Percentiles rank a stretch among this genome's conserved stretches.
phyloP scores from a whole-genome alignment of 2,329 filamentous ascomycete genomes.

The Akanthomyces uredinophilus region DNA sequence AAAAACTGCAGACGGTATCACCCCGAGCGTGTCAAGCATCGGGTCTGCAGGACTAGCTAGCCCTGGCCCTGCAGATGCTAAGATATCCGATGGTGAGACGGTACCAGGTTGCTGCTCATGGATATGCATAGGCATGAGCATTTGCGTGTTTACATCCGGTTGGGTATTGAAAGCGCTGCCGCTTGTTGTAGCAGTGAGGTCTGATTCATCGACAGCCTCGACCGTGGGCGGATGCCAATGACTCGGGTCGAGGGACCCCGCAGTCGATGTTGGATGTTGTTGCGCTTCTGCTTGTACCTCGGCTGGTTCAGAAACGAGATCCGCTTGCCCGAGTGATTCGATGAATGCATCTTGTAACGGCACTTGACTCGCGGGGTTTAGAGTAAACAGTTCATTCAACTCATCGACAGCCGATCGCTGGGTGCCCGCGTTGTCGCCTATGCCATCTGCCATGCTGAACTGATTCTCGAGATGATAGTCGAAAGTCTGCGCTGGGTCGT shows the following conservation, averaged over 20 bases:
- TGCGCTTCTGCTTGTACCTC: neutral
- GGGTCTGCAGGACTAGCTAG: neutral
- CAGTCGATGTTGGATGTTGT: neutral
- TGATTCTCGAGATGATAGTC: neutral
- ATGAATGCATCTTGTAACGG: neutral
- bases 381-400: conserved; percentile 14
- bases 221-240: conserved; percentile 9
- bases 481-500: neutral
- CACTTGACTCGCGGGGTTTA: neutral
- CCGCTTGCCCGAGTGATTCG: neutral
- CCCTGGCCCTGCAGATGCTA: conserved; percentile 2
- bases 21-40: neutral
- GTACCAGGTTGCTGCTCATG: conserved; percentile 6
- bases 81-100: conserved; percentile 16
- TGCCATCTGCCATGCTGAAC: neutral
- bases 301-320: neutral
- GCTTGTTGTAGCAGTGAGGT: neutral
- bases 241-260: neutral
- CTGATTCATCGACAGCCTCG: neutral
- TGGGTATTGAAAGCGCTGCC: conserved; percentile 8
- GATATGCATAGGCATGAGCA: conserved; percentile 1
- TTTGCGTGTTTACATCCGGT: neutral
- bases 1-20: conserved; percentile 3
- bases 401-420: conserved; percentile 14
- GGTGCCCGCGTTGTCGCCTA: neutral